Base-by-base conservation (phyloP, 148 eudicot genomes). In the Oxyria digyna region DNA sequence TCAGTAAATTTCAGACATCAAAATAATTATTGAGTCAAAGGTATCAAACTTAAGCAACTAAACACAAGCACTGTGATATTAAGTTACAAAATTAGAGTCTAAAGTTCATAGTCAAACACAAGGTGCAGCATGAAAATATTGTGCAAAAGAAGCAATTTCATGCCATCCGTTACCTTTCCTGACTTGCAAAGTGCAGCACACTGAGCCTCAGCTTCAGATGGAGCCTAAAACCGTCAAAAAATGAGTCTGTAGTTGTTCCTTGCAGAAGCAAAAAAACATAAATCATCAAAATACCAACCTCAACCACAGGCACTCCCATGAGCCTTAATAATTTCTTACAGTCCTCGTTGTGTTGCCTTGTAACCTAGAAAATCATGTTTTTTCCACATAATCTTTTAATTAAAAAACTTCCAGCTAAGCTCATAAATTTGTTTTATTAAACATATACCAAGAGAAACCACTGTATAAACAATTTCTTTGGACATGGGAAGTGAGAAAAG, bases 231-330 rank as follows among this genome's bases (percentile, higher is more conserved):
- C 18, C 64, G 29, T 69, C 71, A 37, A 46, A 49, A 52, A 76
- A 50, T 27, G 79, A 15, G 59, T 50, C 68, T 50, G 48, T 55
- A 57, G 64, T 57, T 57, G 64, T 57, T 57, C 64, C 64, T 57
- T 29, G 64, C 64, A 57, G 35, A 18, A 29, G 64, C 17, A 57
- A 18, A 27, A 18, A 27, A 57, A 57, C 35, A 57, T 27, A 57
- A 13, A 57, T 57, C 37, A 27, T 18, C 64, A 57, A 27, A 6
- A 57, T 57, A 68, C 41, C 72, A 78, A 94, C 99, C 99, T 94
- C 97, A 76, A 94, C 81, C 67, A 91, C 92, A 70, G 99, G 99
- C 24, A 91, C 99, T 72, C 99, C 96, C 99, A 94, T 94, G 75
- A 95, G 94, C 55, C 78, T 80, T 35, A 95, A 83, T 73, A 95